Evolutionary conservation across 805 yeast genomes (phyloP).

Genomic region (Spencermartinsiella europaea): DNA sequence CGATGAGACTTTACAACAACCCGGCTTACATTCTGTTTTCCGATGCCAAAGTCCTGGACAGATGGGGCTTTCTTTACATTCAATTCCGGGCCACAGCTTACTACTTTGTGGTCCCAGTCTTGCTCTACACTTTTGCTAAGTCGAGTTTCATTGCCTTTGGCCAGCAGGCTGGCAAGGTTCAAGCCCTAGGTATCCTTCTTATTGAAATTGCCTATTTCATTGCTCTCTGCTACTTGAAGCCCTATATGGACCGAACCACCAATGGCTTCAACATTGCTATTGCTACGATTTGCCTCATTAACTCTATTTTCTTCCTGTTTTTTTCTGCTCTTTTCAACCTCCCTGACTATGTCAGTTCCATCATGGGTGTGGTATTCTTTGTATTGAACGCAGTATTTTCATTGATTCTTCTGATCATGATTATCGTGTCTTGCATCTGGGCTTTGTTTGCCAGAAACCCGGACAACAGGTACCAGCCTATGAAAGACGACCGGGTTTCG

Average conservation of each 20-base stretch:
- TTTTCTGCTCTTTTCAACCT: slow-evolving; percentile 79
- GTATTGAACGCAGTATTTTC: slow-evolving; percentile 88
- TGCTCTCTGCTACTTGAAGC: slow-evolving; percentile 64
- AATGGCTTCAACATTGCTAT: slow-evolving; percentile 89
- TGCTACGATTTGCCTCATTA: slow-evolving; percentile 70
- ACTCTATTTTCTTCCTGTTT: slow-evolving; percentile 81
- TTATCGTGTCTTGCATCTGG: slow-evolving; percentile 79
- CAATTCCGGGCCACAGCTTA: slow-evolving; percentile 85
- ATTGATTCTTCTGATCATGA: slow-evolving; percentile 71
- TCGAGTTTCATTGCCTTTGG: slow-evolving; percentile 82
- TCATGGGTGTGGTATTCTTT: slow-evolving; percentile 87
- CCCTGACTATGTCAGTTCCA: slow-evolving; percentile 83
- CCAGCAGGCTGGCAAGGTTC: slow-evolving; percentile 75
- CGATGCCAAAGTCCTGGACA: slow-evolving; percentile 70
- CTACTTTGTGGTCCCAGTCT: slow-evolving; percentile 68
- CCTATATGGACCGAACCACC: slow-evolving; percentile 92
- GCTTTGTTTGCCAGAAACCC: slow-evolving; percentile 88
- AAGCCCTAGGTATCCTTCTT: slow-evolving; percentile 69
- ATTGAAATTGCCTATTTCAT: slow-evolving; percentile 69
- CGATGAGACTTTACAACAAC: slow-evolving; percentile 68
- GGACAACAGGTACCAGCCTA: slow-evolving; percentile 90
- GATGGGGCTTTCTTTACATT: slow-evolving; percentile 88
- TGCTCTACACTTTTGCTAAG: slow-evolving; percentile 64
- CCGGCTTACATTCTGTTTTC: slow-evolving; percentile 92
- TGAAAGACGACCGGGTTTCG: slow-evolving; percentile 95